These are phyloP conservation scores for Chlamydomonas sphaeroides DNA, from an alignment of 139 green algal species.

Conservation along the genomic window DNA sequence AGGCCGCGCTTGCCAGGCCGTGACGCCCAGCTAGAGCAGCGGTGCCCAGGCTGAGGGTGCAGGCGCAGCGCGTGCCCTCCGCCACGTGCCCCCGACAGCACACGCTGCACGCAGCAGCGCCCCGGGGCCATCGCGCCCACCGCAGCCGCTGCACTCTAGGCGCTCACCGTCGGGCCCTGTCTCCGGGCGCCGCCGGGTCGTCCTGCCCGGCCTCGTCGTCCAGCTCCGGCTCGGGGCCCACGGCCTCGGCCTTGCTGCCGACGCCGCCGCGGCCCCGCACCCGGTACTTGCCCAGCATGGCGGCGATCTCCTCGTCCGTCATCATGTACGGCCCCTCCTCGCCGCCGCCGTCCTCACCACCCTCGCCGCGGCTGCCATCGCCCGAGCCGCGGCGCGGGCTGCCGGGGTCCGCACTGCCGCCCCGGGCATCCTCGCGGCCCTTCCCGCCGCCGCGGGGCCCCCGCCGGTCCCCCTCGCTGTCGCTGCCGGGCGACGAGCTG, in stretches of 20 bases:
- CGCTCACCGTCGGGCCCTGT: background rate
- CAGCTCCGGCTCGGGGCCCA: slow-evolving; percentile 21
- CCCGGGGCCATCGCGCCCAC: background rate
- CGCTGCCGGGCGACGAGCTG: too few relatives aligned
- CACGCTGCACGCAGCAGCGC: background rate
- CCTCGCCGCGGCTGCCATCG: background rate
- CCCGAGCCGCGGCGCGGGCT: background rate
- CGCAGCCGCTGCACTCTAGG: background rate
- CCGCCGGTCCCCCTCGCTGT: too few relatives aligned
- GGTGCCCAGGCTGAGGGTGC: too few relatives aligned
- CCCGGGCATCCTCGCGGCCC: too few relatives aligned
- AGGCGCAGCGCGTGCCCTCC: background rate
- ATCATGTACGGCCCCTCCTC: slow-evolving; percentile 35
- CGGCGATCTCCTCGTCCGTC: slow-evolving; percentile 48
- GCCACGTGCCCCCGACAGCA: background rate
- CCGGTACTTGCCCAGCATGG: slow-evolving; percentile 40
- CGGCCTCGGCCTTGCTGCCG: slow-evolving; percentile 28
- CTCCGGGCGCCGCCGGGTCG: background rate
- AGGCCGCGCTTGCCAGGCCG: too few relatives aligned
- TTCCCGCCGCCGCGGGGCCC: too few relatives aligned
- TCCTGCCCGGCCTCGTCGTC: background rate
- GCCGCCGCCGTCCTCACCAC: background rate
- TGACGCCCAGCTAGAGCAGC: too few relatives aligned
- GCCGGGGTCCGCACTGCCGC: too few relatives aligned
- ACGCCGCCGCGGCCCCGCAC: slow-evolving; percentile 38